These are phyloP conservation scores for Pleurotus pulmonarius DNA, from an alignment of 768 basidiomycete genomes.

Conservation along the genomic window DNA sequence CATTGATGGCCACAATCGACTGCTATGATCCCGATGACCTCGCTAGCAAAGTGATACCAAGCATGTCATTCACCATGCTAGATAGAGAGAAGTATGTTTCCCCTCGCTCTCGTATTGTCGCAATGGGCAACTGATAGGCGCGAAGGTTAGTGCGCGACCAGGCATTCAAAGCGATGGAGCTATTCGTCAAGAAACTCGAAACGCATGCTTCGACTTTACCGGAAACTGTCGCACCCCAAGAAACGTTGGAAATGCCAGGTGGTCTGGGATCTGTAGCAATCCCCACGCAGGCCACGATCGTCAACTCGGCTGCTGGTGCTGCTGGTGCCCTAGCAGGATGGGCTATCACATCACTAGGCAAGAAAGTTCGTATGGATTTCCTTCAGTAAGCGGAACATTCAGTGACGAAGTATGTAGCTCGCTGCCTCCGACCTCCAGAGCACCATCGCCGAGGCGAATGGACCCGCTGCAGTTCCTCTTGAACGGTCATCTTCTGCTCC, in stretches of 20 bases:
- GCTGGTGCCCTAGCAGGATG: conserved; percentile 92
- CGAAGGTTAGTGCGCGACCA: conserved; percentile 88
- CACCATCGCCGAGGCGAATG: conserved; percentile 41
- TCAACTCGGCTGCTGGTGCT: conserved; percentile 86
- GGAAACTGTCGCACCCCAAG: conserved; percentile 29
- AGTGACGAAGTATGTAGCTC: conserved; percentile 40
- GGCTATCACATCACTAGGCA: conserved; percentile 90
- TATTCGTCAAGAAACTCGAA: conserved; percentile 84
- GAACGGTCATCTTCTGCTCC: conserved; percentile 40
- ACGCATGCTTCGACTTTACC: conserved; percentile 74
- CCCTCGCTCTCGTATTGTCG: not conserved
- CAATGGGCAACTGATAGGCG: not conserved
- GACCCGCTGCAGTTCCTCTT: conserved; percentile 12
- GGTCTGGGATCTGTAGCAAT: conserved; percentile 23
- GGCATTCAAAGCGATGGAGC: conserved; percentile 88
- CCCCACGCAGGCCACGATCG: conserved; percentile 50
- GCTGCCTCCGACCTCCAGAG: conserved; percentile 71
- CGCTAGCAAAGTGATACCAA: conserved; percentile 86
- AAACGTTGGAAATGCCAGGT: conserved; percentile 24
- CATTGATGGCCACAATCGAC: conserved; percentile 91
- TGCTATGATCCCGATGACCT: conserved; percentile 87
- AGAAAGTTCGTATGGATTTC: conserved; percentile 48
- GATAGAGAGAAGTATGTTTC: conserved; percentile 87
- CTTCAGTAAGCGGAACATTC: not conserved
- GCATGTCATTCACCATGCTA: conserved; percentile 72